These are phyloP conservation scores for Cokeromyces recurvatus DNA, from an alignment of 371 early-diverging fungal species.

Conservation along the genomic window DNA sequence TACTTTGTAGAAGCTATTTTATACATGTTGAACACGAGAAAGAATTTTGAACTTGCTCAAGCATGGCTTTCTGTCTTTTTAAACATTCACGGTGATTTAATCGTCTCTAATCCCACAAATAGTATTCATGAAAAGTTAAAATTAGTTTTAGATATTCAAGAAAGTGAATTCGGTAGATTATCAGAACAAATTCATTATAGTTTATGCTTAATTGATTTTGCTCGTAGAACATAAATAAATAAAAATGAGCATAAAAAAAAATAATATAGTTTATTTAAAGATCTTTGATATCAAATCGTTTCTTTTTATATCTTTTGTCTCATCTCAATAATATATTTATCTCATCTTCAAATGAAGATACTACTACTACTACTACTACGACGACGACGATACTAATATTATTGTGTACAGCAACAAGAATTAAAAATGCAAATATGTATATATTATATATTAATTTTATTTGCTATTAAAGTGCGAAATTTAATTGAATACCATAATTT, in stretches of 20 bases:
- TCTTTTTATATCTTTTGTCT: too few species aligned
- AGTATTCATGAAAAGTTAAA: slow-evolving; percentile 45
- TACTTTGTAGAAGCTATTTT: slow-evolving; percentile 62
- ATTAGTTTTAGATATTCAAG: slow-evolving; percentile 41
- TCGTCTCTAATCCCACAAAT: slow-evolving; percentile 56
- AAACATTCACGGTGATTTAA: slow-evolving; percentile 73
- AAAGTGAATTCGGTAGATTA: slow-evolving; percentile 57
- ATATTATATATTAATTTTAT: too few species aligned
- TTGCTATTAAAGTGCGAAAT: slow-evolving; percentile 9
- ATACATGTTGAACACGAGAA: slow-evolving; percentile 54
- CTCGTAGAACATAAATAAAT: slow-evolving; percentile 46
- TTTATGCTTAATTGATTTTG: slow-evolving; percentile 78
- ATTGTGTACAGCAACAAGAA: too few species aligned
- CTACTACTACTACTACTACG: too few species aligned
- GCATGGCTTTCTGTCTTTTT: slow-evolving; percentile 76
- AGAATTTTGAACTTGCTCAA: slow-evolving; percentile 85
- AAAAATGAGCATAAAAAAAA: too few species aligned
- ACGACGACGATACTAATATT: too few species aligned
- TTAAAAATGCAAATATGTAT: too few species aligned
- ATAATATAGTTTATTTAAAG: too few species aligned
- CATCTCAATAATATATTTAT: too few species aligned
- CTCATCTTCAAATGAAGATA: too few species aligned
- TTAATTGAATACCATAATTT: slow-evolving; percentile 17
- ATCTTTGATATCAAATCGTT: too few species aligned
- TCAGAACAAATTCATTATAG: slow-evolving; percentile 78